Evolutionary conservation across 2,329 filamentous ascomycete genomes (phyloP).

Genomic region (Acrodontium crateriforme): DNA sequence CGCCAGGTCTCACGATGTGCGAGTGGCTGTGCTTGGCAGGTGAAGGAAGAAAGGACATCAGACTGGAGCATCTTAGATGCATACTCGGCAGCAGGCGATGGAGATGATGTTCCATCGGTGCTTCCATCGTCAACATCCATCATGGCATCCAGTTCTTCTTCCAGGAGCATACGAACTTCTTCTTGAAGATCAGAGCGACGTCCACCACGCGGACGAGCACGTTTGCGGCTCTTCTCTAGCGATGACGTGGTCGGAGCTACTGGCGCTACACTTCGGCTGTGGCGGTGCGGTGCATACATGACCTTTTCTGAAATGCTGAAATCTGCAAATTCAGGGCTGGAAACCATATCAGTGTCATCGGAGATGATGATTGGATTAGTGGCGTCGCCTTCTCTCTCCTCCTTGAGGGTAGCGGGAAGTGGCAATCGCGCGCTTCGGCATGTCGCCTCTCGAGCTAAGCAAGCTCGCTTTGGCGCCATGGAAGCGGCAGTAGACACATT

Average conservation of each 20-base stretch:
- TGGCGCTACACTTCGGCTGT: conserved; percentile 17
- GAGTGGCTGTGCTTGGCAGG: conserved; percentile 11
- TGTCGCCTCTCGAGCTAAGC: conserved; percentile 38
- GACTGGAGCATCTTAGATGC: conserved; percentile 14
- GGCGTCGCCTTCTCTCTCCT: conserved; percentile 13
- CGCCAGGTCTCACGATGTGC: conserved; percentile 11
- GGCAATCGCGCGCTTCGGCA: conserved; percentile 35
- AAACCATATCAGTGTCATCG: conserved; percentile 17
- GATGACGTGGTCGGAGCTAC: conserved; percentile 5
- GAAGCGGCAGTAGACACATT: conserved; percentile 27
- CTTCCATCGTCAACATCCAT: conserved; percentile 16
- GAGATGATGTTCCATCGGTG: conserved; percentile 8
- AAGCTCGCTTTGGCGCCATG: conserved; percentile 37
- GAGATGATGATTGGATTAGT: conserved; percentile 16
- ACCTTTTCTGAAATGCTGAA: conserved; percentile 20
- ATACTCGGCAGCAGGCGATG: conserved; percentile 14
- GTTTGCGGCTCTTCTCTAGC: conserved; percentile 19
- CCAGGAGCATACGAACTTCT: conserved; percentile 21
- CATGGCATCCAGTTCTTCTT: conserved; percentile 15
- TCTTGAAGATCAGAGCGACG: conserved; percentile 21
- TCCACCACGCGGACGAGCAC: conserved; percentile 17
- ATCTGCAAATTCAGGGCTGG: conserved; percentile 17
- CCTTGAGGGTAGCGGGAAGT: conserved; percentile 10
- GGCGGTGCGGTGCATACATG: conserved; percentile 18
- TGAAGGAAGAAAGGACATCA: conserved; percentile 3